Conservation (phyloP, 768 basidiomycete species). For the Pleurotus sapidus region DNA sequence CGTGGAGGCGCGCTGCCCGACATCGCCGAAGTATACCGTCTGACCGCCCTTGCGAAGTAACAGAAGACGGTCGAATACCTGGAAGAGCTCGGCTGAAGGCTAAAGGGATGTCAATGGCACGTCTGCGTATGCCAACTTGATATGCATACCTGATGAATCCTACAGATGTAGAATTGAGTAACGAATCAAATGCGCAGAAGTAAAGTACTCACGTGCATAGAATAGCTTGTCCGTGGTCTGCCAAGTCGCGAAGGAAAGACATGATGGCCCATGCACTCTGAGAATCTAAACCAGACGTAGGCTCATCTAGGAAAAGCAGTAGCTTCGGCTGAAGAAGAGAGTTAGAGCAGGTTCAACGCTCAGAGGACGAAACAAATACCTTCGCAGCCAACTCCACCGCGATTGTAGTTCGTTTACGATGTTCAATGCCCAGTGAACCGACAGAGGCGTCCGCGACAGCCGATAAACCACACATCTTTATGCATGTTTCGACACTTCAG, state of each 20-base stretch:
- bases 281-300: conserved; percentile 86
- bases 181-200: too few relatives aligned
- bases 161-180: too few relatives aligned
- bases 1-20: conserved; percentile 48
- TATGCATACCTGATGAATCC: conserved; percentile 28
- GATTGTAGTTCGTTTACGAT: conserved; percentile 81
- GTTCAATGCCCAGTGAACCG: conserved; percentile 64
- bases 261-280: conserved; percentile 86
- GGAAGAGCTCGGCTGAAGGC: conserved; percentile 11
- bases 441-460: conserved; percentile 67
- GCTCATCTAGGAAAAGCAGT: conserved; percentile 84
- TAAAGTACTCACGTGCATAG: conserved; percentile 84
- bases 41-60: conserved; percentile 63
- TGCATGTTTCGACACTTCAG: conserved; percentile 38
- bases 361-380: conserved; percentile 29
- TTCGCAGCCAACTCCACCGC: conserved; percentile 87
- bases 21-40: conserved; percentile 55
- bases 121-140: not conserved
- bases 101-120: conserved; percentile 17
- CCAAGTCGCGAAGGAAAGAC: conserved; percentile 69
- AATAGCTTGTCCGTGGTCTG: conserved; percentile 81
- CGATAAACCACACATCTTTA: conserved; percentile 67
- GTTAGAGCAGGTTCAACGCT: not conserved
- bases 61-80: conserved; percentile 61
- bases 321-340: conserved; percentile 53